Evolutionary conservation across 179 eudicot species (phyloP), one percentile per base, ranked within the genome.

Genomic region (Camellia oleifera): DNA sequence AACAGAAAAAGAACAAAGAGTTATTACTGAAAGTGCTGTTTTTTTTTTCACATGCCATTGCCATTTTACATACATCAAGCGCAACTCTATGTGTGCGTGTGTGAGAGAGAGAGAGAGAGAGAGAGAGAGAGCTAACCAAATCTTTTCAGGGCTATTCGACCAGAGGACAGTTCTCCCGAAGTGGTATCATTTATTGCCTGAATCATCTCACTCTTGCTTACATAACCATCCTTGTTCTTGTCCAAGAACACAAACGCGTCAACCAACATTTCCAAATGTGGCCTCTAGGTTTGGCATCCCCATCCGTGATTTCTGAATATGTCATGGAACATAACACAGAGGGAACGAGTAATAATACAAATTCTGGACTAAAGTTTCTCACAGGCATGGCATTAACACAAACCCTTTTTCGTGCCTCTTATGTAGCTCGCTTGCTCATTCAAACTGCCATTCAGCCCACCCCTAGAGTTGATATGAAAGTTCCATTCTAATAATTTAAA

Each of bases 141-240:
- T 89, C 99, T 86, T 85, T 86, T 92, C 93, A 95, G 85, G 60
- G 92, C 99, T 62, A 95, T 92, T 65, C 81, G 89, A 53, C 97
- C 98, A 15, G 97, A 92, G 75, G 98, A 95, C 75, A 93, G 83
- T 81, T 89, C 98, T 64, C 97, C 98, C 13, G 84, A n/a, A 64
- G 82, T 75, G 69, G 94, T 87, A 84, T 93, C 99, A 84, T 92
- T 90, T 13, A 95, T 90, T 6, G 99, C 94, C 20, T 88, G 82
- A 77, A 90, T 75, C 99, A 95, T 95, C 90, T 95, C 98, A 73
- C 56, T 88, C 85, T 81, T 92, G 91, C 98, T 95, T 72, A 95
- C 99, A 85, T 93, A 87, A 9, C 99, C 99, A 86, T 95, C 97
- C 87, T 92, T 91, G 83, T 95, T 93, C 84, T 90, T 91, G 88